Evolutionary conservation across 768 basidiomycete genomes (phyloP).

Genomic region (Podaxis sp.): DNA sequence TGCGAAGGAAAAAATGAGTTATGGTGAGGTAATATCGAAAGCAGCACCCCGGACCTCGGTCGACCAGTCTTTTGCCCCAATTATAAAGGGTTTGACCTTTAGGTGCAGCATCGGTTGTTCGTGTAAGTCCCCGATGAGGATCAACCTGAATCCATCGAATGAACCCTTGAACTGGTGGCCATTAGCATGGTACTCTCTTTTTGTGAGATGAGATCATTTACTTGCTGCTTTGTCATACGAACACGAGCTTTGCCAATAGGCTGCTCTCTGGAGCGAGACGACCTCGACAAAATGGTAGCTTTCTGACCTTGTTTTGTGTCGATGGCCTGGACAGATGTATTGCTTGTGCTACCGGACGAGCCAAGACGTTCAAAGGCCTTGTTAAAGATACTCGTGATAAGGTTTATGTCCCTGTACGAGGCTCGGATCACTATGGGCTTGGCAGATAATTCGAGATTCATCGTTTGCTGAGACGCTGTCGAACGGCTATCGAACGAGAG

Average conservation of each 20-base stretch:
- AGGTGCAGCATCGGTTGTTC: constrained; percentile 94
- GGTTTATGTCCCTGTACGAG: constrained; percentile 91
- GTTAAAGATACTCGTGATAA: constrained; percentile 85
- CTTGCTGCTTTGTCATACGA: constrained; percentile 78
- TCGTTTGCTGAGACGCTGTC: constrained; percentile 64
- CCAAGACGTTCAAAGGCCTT: constrained; percentile 70
- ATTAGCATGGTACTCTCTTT: constrained; percentile 5
- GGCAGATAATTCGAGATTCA: constrained; percentile 76
- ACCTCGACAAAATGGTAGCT: constrained; percentile 3
- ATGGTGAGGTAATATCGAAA: not conserved
- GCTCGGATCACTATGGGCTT: constrained; percentile 90
- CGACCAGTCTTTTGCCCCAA: constrained; percentile 92
- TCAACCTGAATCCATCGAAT: constrained; percentile 88
- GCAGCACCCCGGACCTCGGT: constrained; percentile 57
- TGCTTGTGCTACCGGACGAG: not conserved
- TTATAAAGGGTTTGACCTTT: constrained; percentile 78
- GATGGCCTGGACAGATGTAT: not conserved
- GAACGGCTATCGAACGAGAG: constrained; percentile 86
- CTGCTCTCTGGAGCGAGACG: constrained; percentile 4
- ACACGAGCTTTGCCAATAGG: constrained; percentile 40
- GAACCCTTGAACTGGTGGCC: constrained; percentile 69
- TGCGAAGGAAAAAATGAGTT: constrained; percentile 26
- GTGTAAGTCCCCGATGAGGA: constrained; percentile 92
- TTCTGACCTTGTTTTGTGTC: constrained; percentile 9
- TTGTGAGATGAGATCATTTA: constrained; percentile 25